Evolutionary conservation across 176 grass and related monocot genomes (phyloP).

Genomic region (Oryza australiensis): DNA sequence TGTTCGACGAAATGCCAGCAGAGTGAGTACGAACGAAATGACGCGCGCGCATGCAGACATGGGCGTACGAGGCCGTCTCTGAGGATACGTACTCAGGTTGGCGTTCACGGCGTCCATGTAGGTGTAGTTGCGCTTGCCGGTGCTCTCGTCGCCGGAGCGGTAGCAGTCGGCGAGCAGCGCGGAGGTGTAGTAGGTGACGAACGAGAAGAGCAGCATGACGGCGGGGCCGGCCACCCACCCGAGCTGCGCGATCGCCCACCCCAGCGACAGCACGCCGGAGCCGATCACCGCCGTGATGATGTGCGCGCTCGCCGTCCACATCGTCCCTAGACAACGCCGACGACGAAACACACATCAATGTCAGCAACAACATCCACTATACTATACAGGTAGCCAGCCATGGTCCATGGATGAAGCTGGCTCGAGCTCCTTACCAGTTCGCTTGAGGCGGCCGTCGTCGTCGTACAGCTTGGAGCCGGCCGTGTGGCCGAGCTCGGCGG

Average conservation of each 20-base stretch:
- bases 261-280: constrained; percentile 81
- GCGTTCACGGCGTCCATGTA: constrained; percentile 96
- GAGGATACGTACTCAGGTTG: constrained; percentile 59
- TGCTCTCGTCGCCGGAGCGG: constrained; percentile 65
- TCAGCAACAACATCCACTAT: no score
- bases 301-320: constrained; percentile 95
- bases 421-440: constrained; percentile 50
- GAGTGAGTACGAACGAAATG: not conserved
- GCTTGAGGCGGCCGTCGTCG: constrained; percentile 86
- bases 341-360: not conserved
- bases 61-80: not conserved
- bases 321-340: constrained; percentile 45
- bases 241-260: constrained; percentile 90
- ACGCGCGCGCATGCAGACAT: not conserved
- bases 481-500: constrained; percentile 55
- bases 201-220: constrained; percentile 95
- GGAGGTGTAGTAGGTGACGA: constrained; percentile 94
- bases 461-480: constrained; percentile 73
- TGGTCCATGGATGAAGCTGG: no score
- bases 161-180: constrained; percentile 85
- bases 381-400: not conserved
- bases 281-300: constrained; percentile 96
- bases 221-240: constrained; percentile 89
- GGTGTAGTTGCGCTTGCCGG: constrained; percentile 92
- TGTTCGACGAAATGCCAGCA: constrained; percentile 38